phyloP scores from a whole-genome alignment of 2,329 filamentous ascomycete species.

The Dissoconium aciculare region DNA sequence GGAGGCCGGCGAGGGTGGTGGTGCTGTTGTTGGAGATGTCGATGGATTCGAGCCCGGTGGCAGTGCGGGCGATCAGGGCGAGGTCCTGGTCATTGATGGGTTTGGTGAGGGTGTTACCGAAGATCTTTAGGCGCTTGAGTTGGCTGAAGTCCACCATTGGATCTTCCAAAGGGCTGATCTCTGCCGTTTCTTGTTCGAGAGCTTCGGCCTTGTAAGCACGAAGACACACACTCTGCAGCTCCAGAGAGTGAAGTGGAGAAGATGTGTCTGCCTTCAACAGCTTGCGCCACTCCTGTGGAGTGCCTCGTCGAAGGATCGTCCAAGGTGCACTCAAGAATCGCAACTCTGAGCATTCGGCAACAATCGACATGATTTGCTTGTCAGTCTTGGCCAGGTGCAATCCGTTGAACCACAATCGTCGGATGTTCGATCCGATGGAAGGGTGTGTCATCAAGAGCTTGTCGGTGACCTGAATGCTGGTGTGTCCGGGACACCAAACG shows the following conservation, averaged over 20 bases:
- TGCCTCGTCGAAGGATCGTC: constrained; percentile 37
- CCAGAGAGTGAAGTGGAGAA: constrained; percentile 34
- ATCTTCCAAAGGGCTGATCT: constrained; percentile 28
- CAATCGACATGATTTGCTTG: constrained; percentile 33
- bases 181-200: constrained; percentile 25
- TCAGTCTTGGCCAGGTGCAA: constrained; percentile 39
- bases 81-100: constrained; percentile 38
- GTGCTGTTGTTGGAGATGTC: constrained; percentile 40
- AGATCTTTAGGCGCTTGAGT: constrained; percentile 38
- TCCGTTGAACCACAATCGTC: constrained; percentile 41
- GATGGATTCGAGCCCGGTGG: constrained; percentile 37
- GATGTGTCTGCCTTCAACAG: constrained; percentile 30
- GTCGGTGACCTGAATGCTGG: constrained; percentile 34
- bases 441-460: constrained; percentile 32
- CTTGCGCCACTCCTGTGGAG: constrained; percentile 33
- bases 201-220: constrained; percentile 30
- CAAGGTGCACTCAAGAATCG: constrained; percentile 37
- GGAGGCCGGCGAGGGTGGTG: constrained; percentile 38
- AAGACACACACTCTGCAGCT: constrained; percentile 38
- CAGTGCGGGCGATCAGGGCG: constrained; percentile 35
- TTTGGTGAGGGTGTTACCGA: constrained; percentile 39
- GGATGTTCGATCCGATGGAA: constrained; percentile 34
- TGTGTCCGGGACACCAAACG: constrained; percentile 39
- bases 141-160: constrained; percentile 33
- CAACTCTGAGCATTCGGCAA: constrained; percentile 34